Evolutionary conservation across 2,329 filamentous ascomycete species (phyloP), one percentile per base, ranked within the genome.

Genomic region (Alternaria viburni): DNA sequence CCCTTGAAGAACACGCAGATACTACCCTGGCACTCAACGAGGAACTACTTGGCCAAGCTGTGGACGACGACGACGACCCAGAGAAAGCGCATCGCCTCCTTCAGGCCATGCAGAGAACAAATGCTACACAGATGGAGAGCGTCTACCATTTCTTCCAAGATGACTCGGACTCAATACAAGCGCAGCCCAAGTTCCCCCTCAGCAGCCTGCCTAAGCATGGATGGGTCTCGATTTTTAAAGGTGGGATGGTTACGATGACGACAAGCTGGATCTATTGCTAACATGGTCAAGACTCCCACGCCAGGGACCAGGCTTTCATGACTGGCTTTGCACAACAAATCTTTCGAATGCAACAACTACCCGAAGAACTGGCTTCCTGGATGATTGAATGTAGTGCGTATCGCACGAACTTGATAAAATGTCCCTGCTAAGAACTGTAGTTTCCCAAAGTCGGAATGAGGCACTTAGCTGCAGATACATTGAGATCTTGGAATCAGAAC

Each of bases 21-120:
- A 23, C 54, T 6, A 51, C 61, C 10, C 30, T 69, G 5, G 43
- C 56, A 1, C 57, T 78, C 21, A 69, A 67, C 44, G 72, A 79
- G 70, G 67, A 73, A 13, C 67, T 69, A 32, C 61, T 79, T 15
- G 70, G 69, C 5, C 67, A 69, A 57, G 67, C 69, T 11, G 65
- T 78, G 6, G 51, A 93, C 89, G 72, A 95, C 88, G 70, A 97
- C 86, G 26, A 97, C 87, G 28, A 93, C 90, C 66, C 97, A 84
- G 83, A 96, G 9, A 81, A 77, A 28, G 75, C 83, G 6, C 79
- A 82, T 61, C 86, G 86, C 66, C 78, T 90, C 28, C 80, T 85
- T 62, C 80, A 83, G 64, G 89, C 88, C 41, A 83, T 91, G 68
- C 81, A 84, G 64, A 83, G 88, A 69, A 91, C 88, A 2, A 88